Evolutionary conservation across 169 alveolate genomes (phyloP).

Genomic region (Eimeria acervulina): DNA sequence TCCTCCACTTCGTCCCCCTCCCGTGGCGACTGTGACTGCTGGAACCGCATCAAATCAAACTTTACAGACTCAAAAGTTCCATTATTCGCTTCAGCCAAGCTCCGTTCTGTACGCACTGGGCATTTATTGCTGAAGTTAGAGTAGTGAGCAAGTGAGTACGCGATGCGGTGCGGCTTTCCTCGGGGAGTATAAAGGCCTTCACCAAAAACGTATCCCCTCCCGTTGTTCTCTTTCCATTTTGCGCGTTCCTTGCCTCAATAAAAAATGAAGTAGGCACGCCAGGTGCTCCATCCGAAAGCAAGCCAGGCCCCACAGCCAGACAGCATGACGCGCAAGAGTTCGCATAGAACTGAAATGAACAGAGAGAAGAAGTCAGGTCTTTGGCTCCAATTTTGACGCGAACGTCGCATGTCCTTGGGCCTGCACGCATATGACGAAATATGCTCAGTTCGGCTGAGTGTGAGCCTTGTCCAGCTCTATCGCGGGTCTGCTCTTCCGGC

Average conservation of each 20-base stretch:
- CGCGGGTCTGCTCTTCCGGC: background rate
- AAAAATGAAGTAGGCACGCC: constrained; percentile 91
- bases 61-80: background rate
- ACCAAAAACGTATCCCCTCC: constrained; percentile 95
- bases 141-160: background rate
- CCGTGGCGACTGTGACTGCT: background rate
- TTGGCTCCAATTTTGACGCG: constrained; percentile 94
- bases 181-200: constrained; percentile 35
- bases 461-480: background rate
- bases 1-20: constrained; percentile 1
- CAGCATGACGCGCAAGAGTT: constrained; percentile 95
- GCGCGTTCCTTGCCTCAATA: constrained; percentile 95
- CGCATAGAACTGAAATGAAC: constrained; percentile 93
- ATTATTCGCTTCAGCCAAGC: background rate
- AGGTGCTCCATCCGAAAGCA: constrained; percentile 92
- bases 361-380: constrained; percentile 93
- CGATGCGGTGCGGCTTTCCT: constrained; percentile 17
- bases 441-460: background rate
- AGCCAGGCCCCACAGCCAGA: constrained; percentile 97
- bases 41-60: background rate
- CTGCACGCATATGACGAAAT: constrained; percentile 14
- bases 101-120: background rate
- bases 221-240: constrained; percentile 94
- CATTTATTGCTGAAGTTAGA: background rate
- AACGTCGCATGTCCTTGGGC: constrained; percentile 95